Conservation (phyloP, 257 asterid genomes). For the Capsicum chinense region DNA sequence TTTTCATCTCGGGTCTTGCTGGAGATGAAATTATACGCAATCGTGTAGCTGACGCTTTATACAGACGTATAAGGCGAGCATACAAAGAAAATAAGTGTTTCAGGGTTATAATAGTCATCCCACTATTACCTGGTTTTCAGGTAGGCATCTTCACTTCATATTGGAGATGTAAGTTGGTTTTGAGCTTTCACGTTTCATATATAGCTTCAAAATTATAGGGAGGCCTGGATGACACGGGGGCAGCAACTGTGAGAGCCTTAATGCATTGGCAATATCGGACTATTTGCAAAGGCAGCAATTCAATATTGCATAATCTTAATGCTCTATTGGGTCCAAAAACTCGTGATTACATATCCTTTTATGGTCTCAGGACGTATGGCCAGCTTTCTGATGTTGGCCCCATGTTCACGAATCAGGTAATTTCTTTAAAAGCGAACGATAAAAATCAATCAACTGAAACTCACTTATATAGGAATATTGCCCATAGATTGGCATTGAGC, state of each 20-base stretch:
- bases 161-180: constrained; percentile 19
- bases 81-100: constrained; percentile 65
- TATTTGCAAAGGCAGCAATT: constrained; percentile 73
- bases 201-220: constrained; percentile 58
- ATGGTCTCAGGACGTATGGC: constrained; percentile 82
- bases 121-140: constrained; percentile 96
- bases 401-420: constrained; percentile 85
- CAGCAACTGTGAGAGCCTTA: constrained; percentile 95
- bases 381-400: constrained; percentile 74
- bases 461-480: constrained; percentile 8
- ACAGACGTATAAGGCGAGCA: constrained; percentile 82
- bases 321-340: constrained; percentile 67
- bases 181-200: constrained; percentile 28
- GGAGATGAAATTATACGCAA: constrained; percentile 84
- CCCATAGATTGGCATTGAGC: neutral
- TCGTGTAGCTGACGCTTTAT: constrained; percentile 84
- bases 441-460: neutral
- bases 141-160: constrained; percentile 43
- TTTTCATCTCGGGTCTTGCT: constrained; percentile 90
- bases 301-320: constrained; percentile 78
- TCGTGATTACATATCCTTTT: constrained; percentile 79
- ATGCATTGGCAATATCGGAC: constrained; percentile 99
- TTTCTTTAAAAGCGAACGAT: constrained; percentile 11
- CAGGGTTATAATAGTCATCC: constrained; percentile 86
- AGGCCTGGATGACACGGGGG: constrained; percentile 90